Base-by-base conservation (phyloP, 345 rosid species). In the Citrus reticulata region DNA sequence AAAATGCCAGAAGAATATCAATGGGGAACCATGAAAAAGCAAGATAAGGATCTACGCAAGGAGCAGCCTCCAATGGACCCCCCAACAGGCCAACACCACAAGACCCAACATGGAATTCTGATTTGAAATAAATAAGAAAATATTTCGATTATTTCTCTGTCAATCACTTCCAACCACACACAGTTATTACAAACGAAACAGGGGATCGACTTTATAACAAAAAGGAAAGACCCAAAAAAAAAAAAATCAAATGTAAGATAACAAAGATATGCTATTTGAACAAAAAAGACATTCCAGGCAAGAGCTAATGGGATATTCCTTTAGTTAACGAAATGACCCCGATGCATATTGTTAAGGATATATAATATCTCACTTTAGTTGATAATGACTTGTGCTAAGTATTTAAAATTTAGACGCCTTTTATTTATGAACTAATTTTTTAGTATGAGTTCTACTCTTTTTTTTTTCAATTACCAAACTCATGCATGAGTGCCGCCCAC, bases 71-170 rank as follows among this genome's bases (percentile, higher is more conserved):
- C 9, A 1, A 76, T 39, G 83, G 86, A 57, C 77, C 66, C 60
- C 74, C 30, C 49, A 7, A 24, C 24, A 24, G 24, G 24, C 24
- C 24, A 24, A 65, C 64, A 9, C 70, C 57, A 57, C 25, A n/a
- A 13, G 34, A 58, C 62, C 70, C 67, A 70, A 66, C 17, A 42
- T 76, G 83, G 81, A 79, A 64, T 82, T 79, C 67, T 58, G 39
- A 65, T 19, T 66, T 35, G 54, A 34, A 79, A 77, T 19, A 6
- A 14, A 29, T 16, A 49, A 63, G 42, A 49, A 46, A 37, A 46
- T 54, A 54, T 16, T 42, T 34, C 40, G 13, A 37, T 77, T 34
- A 49, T 73, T 81, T 77, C 57, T 13, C 70, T 60, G 42, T 3
- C 39, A 67, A 22, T 9, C 32, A 42, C 61, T 65, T 39, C 25